These are phyloP conservation scores for Verticillium isaacii DNA, from an alignment of 2,329 filamentous ascomycete species.

Conservation along the genomic window DNA sequence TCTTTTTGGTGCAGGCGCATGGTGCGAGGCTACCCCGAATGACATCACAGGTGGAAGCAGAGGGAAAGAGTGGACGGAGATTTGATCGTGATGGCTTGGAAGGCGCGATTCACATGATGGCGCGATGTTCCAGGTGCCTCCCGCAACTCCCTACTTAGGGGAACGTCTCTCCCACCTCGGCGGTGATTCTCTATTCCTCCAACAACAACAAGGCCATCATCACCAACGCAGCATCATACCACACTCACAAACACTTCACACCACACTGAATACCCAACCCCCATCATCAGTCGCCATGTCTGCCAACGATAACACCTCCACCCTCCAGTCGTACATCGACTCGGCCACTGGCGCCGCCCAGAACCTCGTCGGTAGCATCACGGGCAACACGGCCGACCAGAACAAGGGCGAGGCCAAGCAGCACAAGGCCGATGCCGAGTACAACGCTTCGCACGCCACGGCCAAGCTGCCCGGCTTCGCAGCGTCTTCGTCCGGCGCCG, in stretches of 20 bases:
- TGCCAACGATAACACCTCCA: slow-evolving; percentile 50
- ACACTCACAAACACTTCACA: background rate
- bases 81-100: background rate
- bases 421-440: slow-evolving; percentile 59
- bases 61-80: background rate
- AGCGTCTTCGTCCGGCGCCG: slow-evolving; percentile 63
- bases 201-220: background rate
- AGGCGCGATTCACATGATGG: background rate
- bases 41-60: background rate
- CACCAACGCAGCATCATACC: background rate
- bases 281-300: slow-evolving; percentile 6
- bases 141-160: background rate
- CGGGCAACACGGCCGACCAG: slow-evolving; percentile 67
- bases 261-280: background rate
- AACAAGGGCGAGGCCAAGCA: slow-evolving; percentile 60
- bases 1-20: background rate
- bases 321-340: slow-evolving; percentile 74
- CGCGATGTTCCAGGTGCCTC: background rate
- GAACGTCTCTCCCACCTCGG: background rate
- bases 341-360: slow-evolving; percentile 69
- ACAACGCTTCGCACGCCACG: slow-evolving; percentile 71
- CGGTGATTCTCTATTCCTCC: background rate
- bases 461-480: slow-evolving; percentile 70
- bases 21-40: background rate
- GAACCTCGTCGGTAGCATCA: slow-evolving; percentile 65